These are phyloP conservation scores for Fusarium proliferatum DNA, from an alignment of 2,329 filamentous ascomycete species.

Conservation along the genomic window DNA sequence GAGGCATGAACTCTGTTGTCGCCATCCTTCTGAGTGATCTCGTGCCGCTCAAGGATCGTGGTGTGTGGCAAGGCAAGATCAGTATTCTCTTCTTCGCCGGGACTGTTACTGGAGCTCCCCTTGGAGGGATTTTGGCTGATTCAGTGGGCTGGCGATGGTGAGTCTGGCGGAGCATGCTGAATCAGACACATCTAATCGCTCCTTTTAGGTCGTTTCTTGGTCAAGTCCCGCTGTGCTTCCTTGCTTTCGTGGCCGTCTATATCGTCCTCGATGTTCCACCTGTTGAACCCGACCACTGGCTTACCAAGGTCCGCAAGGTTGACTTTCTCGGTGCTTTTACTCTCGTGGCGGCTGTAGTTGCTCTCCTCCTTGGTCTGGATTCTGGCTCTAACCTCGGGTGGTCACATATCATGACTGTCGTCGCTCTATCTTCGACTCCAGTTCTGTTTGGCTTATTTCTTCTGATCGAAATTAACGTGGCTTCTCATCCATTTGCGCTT, in stretches of 20 bases:
- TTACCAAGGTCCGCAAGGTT: conserved; percentile 71
- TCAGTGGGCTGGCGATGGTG: conserved; percentile 80
- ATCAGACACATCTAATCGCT: neutral
- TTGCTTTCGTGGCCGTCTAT: conserved; percentile 73
- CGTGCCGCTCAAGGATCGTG: conserved; percentile 74
- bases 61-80: conserved; percentile 78
- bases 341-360: conserved; percentile 73
- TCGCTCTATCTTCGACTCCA: conserved; percentile 65
- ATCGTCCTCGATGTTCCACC: conserved; percentile 73
- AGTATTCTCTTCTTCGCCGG: conserved; percentile 79
- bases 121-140: conserved; percentile 79
- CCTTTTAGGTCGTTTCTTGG: conserved; percentile 71
- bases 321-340: conserved; percentile 79
- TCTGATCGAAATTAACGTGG: conserved; percentile 74
- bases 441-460: conserved; percentile 75
- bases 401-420: conserved; percentile 67
- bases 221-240: conserved; percentile 75
- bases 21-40: conserved; percentile 75
- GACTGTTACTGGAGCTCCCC: conserved; percentile 74
- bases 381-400: conserved; percentile 79
- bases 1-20: conserved; percentile 77
- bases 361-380: conserved; percentile 76
- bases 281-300: conserved; percentile 69
- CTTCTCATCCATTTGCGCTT: conserved; percentile 78
- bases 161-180: conserved; percentile 30